Conservation (phyloP, 2,329 filamentous ascomycete species). For the Sphaerulina populicola region DNA sequence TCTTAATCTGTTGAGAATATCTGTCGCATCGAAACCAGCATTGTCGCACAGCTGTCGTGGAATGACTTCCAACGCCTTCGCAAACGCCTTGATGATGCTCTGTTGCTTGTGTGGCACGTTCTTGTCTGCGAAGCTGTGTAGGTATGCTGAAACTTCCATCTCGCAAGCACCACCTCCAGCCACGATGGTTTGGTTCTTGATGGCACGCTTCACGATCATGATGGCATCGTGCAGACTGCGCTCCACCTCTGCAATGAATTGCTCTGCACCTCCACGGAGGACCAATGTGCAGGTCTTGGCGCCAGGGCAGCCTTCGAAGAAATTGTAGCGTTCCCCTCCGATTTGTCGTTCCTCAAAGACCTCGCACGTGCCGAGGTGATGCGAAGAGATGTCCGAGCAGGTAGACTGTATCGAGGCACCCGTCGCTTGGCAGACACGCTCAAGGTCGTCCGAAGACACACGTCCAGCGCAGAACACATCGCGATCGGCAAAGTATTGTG, state of each 20-base stretch:
- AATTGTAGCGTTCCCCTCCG: constrained; percentile 93
- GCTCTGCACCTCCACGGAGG: constrained; percentile 89
- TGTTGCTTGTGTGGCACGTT: constrained; percentile 94
- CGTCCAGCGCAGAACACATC: constrained; percentile 97
- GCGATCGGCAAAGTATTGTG: constrained; percentile 89
- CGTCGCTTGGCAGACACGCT: constrained; percentile 90
- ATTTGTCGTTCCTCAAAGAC: constrained; percentile 93
- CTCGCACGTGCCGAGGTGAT: constrained; percentile 77
- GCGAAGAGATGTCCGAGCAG: constrained; percentile 85
- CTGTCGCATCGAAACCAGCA: constrained; percentile 93
- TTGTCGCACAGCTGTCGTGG: constrained; percentile 97
- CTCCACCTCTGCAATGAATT: constrained; percentile 98
- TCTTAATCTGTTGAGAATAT: constrained; percentile 90
- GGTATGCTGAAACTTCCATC: constrained; percentile 93
- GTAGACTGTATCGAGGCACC: constrained; percentile 90
- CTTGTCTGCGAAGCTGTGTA: constrained; percentile 86
- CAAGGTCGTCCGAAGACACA: constrained; percentile 83
- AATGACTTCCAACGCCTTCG: constrained; percentile 93
- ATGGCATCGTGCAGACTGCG: constrained; percentile 96
- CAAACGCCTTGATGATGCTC: constrained; percentile 93
- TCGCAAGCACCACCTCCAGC: constrained; percentile 89
- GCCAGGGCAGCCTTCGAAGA: constrained; percentile 91
- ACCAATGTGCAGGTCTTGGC: constrained; percentile 96
- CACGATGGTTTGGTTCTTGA: constrained; percentile 90
- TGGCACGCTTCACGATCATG: constrained; percentile 98